Evolutionary conservation across 1,284 basidiomycete species (phyloP).

Genomic region (Laetiporus sulphureus): DNA sequence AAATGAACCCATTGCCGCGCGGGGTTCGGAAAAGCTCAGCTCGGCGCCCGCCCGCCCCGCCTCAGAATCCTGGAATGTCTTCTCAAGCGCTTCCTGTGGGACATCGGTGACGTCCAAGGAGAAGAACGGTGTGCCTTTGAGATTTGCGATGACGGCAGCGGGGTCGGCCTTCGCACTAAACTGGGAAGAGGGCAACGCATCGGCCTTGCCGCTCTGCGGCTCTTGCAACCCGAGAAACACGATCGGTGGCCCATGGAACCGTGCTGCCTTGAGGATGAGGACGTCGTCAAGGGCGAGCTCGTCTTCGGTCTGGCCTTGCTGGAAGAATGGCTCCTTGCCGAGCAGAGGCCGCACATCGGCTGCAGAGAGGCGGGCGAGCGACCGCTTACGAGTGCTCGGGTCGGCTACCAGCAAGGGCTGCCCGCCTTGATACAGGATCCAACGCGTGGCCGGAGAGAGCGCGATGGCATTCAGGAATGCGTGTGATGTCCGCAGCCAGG

Average conservation of each 20-base stretch:
- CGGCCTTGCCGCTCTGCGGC: conserved; percentile 30
- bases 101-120: conserved; percentile 65
- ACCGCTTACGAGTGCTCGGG: conserved; percentile 18
- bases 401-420: conserved; percentile 48
- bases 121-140: conserved; percentile 76
- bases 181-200: conserved; percentile 55
- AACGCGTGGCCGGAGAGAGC: conserved; percentile 51
- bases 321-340: conserved; percentile 50
- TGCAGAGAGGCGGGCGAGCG: conserved; percentile 49
- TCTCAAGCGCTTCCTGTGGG: conserved; percentile 36
- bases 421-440: conserved; percentile 70
- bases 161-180: conserved; percentile 36
- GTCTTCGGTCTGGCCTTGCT: conserved; percentile 53
- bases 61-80: conserved; percentile 35
- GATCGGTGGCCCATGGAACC: conserved; percentile 50
- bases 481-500: conserved; percentile 75
- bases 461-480: conserved; percentile 67
- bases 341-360: conserved; percentile 42
- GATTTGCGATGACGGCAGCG: conserved; percentile 44
- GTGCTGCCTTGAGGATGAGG: conserved; percentile 54
- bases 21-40: conserved; percentile 63
- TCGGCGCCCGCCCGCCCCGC: conserved; percentile 31
- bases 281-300: conserved; percentile 34
- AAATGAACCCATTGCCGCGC: conserved; percentile 50
- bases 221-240: conserved; percentile 83